phyloP scores from a whole-genome alignment of 2,329 filamentous ascomycete genomes.

The Acephala macrosclerotiorum region DNA sequence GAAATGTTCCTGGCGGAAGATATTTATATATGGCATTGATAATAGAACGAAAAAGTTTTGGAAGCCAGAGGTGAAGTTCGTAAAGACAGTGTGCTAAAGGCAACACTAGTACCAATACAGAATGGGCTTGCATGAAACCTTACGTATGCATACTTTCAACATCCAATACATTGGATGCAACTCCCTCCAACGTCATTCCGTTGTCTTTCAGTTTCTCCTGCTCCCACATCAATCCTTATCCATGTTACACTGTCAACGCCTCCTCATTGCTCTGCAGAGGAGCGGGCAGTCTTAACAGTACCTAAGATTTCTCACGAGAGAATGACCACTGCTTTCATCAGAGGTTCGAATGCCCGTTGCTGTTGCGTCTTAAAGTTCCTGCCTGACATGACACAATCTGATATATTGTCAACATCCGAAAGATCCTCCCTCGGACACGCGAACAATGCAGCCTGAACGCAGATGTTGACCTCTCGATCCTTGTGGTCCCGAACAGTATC shows the following conservation, averaged over 20 bases:
- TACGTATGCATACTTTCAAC: background rate
- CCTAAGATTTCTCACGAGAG: background rate
- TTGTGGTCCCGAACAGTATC: slow-evolving; percentile 7
- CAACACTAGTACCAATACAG: background rate
- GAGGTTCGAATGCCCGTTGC: background rate
- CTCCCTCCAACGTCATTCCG: background rate
- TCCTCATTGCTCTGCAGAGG: background rate
- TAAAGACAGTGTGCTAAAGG: background rate
- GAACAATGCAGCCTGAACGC: slow-evolving; percentile 21
- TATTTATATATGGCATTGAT: no score
- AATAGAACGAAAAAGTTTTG: no score
- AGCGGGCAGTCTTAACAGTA: background rate
- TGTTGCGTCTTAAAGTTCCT: slow-evolving; percentile 20
- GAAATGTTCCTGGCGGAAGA: no score
- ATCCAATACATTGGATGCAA: background rate
- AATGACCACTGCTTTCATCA: slow-evolving; percentile 2
- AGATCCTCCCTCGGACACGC: slow-evolving; percentile 7
- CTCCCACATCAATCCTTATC: background rate
- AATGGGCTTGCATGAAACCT: background rate
- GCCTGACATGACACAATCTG: slow-evolving; percentile 13
- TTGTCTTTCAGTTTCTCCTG: background rate
- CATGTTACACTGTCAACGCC: background rate
- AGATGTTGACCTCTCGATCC: slow-evolving; percentile 5
- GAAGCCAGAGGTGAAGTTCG: no score
- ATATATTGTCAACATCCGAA: background rate